phyloP scores from a whole-genome alignment of 345 rosid species.

The sweet orange (Citrus sinensis) region DNA sequence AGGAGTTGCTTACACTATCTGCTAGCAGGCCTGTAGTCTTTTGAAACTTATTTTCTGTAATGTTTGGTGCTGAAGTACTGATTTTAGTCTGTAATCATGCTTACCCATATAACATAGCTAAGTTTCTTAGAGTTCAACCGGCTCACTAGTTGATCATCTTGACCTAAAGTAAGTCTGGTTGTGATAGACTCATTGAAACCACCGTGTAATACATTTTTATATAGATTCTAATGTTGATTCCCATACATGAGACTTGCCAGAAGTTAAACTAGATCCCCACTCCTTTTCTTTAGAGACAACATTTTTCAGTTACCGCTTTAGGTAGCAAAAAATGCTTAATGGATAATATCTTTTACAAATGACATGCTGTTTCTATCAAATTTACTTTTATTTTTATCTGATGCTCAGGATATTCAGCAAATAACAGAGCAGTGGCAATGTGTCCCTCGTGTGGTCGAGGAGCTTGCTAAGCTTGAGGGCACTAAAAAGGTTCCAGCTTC shows the following conservation, averaged over 20 bases:
- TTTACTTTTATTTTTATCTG: conserved; percentile 7
- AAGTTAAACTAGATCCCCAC: background rate
- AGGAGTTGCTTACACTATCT: background rate
- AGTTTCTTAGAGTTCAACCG: background rate
- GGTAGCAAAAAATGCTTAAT: background rate
- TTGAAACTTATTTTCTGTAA: background rate
- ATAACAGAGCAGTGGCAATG: conserved; percentile 82
- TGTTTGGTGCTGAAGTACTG: background rate
- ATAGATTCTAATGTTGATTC: background rate
- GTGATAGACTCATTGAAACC: background rate
- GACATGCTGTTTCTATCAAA: background rate
- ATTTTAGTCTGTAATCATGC: background rate
- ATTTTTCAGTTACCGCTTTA: background rate
- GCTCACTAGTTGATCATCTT: background rate
- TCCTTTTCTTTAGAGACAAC: background rate
- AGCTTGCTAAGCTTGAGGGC: conserved; percentile 53
- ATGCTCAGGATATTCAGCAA: conserved; percentile 44
- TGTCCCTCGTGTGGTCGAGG: conserved; percentile 73
- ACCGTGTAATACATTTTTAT: background rate
- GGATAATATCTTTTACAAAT: background rate
- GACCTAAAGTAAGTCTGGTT: background rate
- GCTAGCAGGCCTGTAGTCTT: background rate
- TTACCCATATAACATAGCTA: background rate
- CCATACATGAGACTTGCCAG: background rate
- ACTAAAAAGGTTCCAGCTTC: conserved; percentile 22